Evolutionary conservation across 768 basidiomycete species (phyloP).

Genomic region (Mycena venus): DNA sequence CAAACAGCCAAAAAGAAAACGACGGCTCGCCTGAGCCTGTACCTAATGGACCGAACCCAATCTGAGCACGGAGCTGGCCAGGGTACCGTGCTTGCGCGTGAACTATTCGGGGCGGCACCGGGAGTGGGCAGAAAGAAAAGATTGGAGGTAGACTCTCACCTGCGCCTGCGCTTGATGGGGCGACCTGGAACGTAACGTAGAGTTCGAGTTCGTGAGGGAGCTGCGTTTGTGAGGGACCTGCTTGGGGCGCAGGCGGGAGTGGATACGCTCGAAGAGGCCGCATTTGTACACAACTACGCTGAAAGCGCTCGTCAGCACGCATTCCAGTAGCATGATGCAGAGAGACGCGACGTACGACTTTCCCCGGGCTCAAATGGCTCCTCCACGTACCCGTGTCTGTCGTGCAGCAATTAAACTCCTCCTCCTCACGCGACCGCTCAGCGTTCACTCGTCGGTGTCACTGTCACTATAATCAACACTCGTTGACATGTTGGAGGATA

Average conservation of each 20-base stretch:
- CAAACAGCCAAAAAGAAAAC: too few species aligned
- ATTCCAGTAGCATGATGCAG: not conserved
- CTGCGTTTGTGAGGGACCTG: conserved; percentile 87
- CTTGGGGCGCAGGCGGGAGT: conserved; percentile 83
- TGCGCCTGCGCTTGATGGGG: conserved; percentile 47
- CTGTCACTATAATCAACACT: too few species aligned
- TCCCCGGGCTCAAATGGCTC: conserved; percentile 82
- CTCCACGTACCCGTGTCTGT: conserved; percentile 90
- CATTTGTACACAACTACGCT: conserved; percentile 78
- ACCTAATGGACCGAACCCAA: too few species aligned
- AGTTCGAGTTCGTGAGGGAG: conserved; percentile 68
- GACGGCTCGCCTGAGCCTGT: too few species aligned
- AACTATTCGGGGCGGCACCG: too few species aligned
- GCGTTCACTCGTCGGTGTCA: too few species aligned
- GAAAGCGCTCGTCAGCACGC: conserved; percentile 44
- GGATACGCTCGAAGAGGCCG: conserved; percentile 86
- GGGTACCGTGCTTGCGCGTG: too few species aligned
- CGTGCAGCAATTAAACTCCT: conserved; percentile 89
- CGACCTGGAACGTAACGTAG: conserved; percentile 64
- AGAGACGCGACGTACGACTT: conserved; percentile 62
- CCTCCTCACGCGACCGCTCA: conserved; percentile 78
- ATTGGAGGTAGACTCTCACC: too few species aligned
- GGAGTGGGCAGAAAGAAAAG: too few species aligned
- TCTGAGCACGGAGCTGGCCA: too few species aligned
- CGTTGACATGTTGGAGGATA: too few species aligned